A percentile compares a stretch with the other conserved stretches of the same genome.
These are phyloP conservation scores for Camelina sativa DNA, from an alignment of 345 rosid species.

Conservation along the genomic window DNA sequence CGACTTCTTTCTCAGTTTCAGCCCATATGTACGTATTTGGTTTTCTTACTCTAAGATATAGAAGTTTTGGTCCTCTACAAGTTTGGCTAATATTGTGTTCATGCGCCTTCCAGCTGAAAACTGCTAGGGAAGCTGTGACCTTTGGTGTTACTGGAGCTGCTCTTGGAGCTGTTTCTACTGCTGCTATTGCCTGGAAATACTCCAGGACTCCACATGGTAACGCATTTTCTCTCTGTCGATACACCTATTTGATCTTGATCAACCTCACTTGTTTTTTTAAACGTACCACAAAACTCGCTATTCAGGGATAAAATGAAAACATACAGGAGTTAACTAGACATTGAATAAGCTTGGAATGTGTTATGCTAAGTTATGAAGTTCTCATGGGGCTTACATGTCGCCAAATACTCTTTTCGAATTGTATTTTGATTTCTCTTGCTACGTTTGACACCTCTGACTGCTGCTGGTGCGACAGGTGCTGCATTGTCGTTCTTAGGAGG, in stretches of 20 bases:
- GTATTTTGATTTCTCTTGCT: not conserved
- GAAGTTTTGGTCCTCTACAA: not conserved
- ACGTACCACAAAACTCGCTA: not conserved
- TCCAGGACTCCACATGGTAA: slow-evolving; percentile 87
- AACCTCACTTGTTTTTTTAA: not conserved
- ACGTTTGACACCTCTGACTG: slow-evolving; percentile 8
- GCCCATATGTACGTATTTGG: not conserved
- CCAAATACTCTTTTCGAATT: not conserved
- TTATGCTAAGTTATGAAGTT: not conserved
- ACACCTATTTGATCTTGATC: not conserved
- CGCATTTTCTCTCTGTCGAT: not conserved
- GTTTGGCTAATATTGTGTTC: slow-evolving; percentile 19
- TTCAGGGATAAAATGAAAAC: not conserved
- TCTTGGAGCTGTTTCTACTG: slow-evolving; percentile 82
- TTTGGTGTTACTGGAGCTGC: slow-evolving; percentile 62
- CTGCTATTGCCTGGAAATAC: slow-evolving; percentile 88
- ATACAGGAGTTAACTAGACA: not conserved
- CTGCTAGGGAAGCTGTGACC: slow-evolving; percentile 72
- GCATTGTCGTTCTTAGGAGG: slow-evolving; percentile 82
- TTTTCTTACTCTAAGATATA: not conserved
- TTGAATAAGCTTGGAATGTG: not conserved
- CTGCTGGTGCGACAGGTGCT: slow-evolving; percentile 59
- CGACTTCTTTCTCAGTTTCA: too few species aligned
- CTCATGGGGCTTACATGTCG: not conserved
- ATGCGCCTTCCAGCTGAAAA: slow-evolving; percentile 65